Evolutionary conservation across 768 basidiomycete genomes (phyloP).

Genomic region (Termitomyces eurrhizus): DNA sequence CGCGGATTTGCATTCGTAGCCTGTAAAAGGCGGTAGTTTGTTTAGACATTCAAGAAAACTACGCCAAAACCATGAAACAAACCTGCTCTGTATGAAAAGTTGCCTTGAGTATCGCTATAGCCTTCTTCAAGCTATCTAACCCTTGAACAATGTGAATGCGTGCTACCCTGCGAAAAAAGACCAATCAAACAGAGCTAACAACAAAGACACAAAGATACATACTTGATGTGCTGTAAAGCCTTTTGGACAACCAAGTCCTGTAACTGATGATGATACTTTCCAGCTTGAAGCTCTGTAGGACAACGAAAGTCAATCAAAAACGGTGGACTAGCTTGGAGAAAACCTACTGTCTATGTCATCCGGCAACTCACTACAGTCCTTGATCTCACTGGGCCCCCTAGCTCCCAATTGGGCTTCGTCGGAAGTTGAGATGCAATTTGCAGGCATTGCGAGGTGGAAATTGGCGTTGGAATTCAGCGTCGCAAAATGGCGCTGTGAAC

Average conservation of each 20-base stretch:
- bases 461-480: background rate
- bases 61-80: background rate
- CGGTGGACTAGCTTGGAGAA: background rate
- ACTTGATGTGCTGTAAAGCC: background rate
- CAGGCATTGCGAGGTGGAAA: background rate
- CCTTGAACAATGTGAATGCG: background rate
- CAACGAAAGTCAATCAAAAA: background rate
- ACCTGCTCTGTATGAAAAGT: background rate
- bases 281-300: background rate
- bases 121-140: background rate
- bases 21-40: background rate
- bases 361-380: background rate
- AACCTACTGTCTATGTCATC: background rate
- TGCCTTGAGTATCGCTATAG: background rate
- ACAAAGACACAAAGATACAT: background rate
- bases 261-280: too few relatives aligned
- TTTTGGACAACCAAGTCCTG: background rate
- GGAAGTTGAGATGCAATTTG: too few relatives aligned
- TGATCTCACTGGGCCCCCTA: background rate
- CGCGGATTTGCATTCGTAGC: background rate
- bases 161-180: background rate
- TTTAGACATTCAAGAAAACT: background rate
- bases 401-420: background rate
- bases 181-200: background rate
- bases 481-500: background rate